Evolutionary conservation across 2,329 filamentous ascomycete species (phyloP).

Genomic region (Tricladium varicosporioides): DNA sequence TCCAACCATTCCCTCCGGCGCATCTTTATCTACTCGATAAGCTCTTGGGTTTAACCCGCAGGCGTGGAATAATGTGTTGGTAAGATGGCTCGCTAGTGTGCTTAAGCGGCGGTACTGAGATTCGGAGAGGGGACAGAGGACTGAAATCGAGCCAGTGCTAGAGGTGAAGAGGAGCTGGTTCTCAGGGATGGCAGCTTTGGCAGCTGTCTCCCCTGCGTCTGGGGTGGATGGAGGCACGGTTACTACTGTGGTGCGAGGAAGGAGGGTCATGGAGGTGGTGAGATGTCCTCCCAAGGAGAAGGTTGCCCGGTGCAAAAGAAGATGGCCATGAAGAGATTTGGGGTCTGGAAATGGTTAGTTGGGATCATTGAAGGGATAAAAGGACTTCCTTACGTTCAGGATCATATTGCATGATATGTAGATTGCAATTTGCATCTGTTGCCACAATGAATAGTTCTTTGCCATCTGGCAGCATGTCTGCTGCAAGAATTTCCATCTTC

Average conservation of each 20-base stretch:
- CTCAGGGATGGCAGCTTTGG: slow-evolving; percentile 34
- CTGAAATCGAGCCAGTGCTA: slow-evolving; percentile 70
- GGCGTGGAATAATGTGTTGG: slow-evolving; percentile 70
- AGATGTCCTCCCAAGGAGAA: slow-evolving; percentile 83
- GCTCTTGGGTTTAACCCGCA: slow-evolving; percentile 82
- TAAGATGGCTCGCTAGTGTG: slow-evolving; percentile 76
- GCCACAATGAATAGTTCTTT: slow-evolving; percentile 80
- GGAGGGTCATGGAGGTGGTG: slow-evolving; percentile 70
- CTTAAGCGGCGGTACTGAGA: slow-evolving; percentile 79
- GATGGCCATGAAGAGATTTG: slow-evolving; percentile 85
- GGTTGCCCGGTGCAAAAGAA: slow-evolving; percentile 81
- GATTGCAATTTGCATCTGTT: slow-evolving; percentile 78
- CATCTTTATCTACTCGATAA: slow-evolving; percentile 64
- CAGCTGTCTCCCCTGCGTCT: slow-evolving; percentile 31
- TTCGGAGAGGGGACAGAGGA: slow-evolving; percentile 77
- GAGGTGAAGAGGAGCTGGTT: slow-evolving; percentile 66
- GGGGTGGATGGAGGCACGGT: slow-evolving; percentile 43
- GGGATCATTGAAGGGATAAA: background rate
- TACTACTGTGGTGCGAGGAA: slow-evolving; percentile 62
- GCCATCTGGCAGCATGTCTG: slow-evolving; percentile 86
- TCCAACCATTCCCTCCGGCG: slow-evolving; percentile 39
- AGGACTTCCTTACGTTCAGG: slow-evolving; percentile 71
- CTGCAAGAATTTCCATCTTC: slow-evolving; percentile 73
- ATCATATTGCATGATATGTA: slow-evolving; percentile 91
- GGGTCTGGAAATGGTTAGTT: slow-evolving; percentile 59